phyloP scores from a whole-genome alignment of 1,139 yeast species.

The Candida frijolesensis region DNA sequence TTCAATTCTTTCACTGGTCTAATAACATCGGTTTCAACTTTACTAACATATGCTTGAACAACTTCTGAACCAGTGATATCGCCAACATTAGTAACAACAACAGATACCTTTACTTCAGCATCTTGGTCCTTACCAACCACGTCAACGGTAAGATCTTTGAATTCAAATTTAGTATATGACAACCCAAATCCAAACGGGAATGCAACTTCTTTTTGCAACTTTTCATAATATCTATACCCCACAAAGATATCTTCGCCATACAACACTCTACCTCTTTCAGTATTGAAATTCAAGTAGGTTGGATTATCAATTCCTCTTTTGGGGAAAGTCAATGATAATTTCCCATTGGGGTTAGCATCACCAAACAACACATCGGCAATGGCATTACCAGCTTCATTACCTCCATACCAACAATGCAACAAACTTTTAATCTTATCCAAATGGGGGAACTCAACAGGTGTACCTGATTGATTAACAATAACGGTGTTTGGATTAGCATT shows the following conservation, averaged over 20 bases:
- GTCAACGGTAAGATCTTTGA: constrained; percentile 18
- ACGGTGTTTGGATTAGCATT: constrained; percentile 53
- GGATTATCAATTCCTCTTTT: constrained; percentile 43
- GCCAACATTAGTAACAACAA: constrained; percentile 45
- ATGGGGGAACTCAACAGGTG: constrained; percentile 60
- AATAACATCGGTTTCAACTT: constrained; percentile 38
- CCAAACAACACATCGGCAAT: constrained; percentile 29
- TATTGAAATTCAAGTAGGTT: constrained; percentile 39
- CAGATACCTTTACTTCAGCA: constrained; percentile 19
- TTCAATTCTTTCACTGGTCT: constrained; percentile 60
- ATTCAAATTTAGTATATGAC: constrained; percentile 52
- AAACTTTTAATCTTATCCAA: constrained; percentile 47
- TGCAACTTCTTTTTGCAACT: constrained; percentile 43
- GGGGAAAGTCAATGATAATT: constrained; percentile 47
- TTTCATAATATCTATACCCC: constrained; percentile 64
- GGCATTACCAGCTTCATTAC: constrained; percentile 28
- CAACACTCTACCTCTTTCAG: constrained; percentile 51
- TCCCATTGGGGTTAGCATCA: constrained; percentile 31
- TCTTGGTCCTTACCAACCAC: constrained; percentile 11
- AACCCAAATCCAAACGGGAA: constrained; percentile 67
- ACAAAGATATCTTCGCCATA: constrained; percentile 61
- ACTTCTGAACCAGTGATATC: constrained; percentile 43
- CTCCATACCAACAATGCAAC: constrained; percentile 53
- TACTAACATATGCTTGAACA: constrained; percentile 47
- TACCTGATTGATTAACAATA: constrained; percentile 61